Conservation (phyloP, 2,329 filamentous ascomycete genomes). For the Aureobasidium namibiae region DNA sequence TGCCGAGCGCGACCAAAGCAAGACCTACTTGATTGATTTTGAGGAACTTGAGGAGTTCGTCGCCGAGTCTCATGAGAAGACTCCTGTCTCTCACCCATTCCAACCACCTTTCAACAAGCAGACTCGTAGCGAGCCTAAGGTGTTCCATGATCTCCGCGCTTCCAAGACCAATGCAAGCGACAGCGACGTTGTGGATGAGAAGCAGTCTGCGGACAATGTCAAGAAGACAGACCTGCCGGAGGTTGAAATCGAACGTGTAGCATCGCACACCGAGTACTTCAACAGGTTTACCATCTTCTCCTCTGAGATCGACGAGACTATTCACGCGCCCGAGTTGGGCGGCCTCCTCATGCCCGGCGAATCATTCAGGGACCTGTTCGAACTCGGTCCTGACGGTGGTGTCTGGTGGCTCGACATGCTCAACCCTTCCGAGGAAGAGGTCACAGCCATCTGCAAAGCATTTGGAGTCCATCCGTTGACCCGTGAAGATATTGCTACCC, state of each 20-base stretch:
- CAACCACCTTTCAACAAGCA: slow-evolving; percentile 19
- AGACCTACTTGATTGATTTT: slow-evolving; percentile 78
- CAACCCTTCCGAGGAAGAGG: slow-evolving; percentile 80
- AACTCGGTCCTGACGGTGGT: slow-evolving; percentile 59
- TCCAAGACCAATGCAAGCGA: slow-evolving; percentile 15
- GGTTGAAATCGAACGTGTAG: slow-evolving; percentile 18
- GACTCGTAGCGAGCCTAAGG: slow-evolving; percentile 27
- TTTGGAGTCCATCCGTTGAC: slow-evolving; percentile 95
- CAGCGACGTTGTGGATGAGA: slow-evolving; percentile 29
- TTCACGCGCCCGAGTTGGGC: slow-evolving; percentile 81
- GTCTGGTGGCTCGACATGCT: slow-evolving; percentile 99
- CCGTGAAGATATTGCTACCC: slow-evolving; percentile 89
- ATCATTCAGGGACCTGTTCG: slow-evolving; percentile 80
- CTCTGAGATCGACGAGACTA: slow-evolving; percentile 85
- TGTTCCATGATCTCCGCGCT: slow-evolving; percentile 55
- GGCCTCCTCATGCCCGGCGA: slow-evolving; percentile 85
- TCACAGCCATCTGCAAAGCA: slow-evolving; percentile 79
- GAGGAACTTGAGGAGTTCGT: slow-evolving; percentile 93
- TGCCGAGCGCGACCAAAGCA: slow-evolving; percentile 60
- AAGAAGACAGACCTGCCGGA: slow-evolving; percentile 20
- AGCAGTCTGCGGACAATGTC: slow-evolving; percentile 30
- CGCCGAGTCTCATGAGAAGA: slow-evolving; percentile 45
- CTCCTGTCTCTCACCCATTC: slow-evolving; percentile 36
- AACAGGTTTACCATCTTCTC: slow-evolving; percentile 97
- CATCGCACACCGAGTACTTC: slow-evolving; percentile 30